These are phyloP conservation scores for Achaetomiella virescens DNA, from an alignment of 495 filamentous ascomycete genomes.

Conservation along the genomic window DNA sequence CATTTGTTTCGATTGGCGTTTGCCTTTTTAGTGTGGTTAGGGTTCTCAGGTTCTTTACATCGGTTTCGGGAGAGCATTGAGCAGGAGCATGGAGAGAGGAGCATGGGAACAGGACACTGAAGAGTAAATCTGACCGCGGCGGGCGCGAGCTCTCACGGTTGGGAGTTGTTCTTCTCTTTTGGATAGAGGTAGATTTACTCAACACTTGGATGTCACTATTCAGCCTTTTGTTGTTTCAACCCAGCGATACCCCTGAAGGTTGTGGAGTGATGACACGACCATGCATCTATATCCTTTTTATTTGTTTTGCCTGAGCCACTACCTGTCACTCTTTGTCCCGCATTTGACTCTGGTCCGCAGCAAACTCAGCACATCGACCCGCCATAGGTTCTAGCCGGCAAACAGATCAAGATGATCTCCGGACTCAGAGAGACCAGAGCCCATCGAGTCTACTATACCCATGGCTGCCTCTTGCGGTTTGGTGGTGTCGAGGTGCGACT, in stretches of 20 bases:
- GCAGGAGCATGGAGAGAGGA: not conserved
- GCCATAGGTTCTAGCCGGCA: too few relatives aligned
- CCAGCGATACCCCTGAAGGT: not conserved
- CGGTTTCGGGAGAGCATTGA: not conserved
- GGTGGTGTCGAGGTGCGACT: not conserved
- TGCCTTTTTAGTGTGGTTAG: not conserved
- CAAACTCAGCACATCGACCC: too few relatives aligned
- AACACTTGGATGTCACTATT: too few relatives aligned
- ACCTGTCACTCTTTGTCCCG: not conserved
- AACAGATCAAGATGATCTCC: too few relatives aligned
- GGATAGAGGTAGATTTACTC: not conserved
- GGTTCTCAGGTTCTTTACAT: not conserved
- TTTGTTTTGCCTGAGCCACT: not conserved
- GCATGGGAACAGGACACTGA: not conserved
- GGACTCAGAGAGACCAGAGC: too few relatives aligned
- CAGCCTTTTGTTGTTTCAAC: too few relatives aligned
- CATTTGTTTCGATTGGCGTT: not conserved
- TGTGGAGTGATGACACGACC: not conserved
- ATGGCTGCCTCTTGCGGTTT: too few relatives aligned
- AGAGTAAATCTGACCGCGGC: not conserved
- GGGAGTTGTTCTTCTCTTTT: not conserved
- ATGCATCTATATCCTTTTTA: not conserved
- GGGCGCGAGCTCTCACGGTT: not conserved
- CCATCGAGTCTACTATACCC: too few relatives aligned
- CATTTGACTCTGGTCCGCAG: not conserved